Conservation (phyloP, 2,329 filamentous ascomycete genomes). For the Penicillium digitatum region DNA sequence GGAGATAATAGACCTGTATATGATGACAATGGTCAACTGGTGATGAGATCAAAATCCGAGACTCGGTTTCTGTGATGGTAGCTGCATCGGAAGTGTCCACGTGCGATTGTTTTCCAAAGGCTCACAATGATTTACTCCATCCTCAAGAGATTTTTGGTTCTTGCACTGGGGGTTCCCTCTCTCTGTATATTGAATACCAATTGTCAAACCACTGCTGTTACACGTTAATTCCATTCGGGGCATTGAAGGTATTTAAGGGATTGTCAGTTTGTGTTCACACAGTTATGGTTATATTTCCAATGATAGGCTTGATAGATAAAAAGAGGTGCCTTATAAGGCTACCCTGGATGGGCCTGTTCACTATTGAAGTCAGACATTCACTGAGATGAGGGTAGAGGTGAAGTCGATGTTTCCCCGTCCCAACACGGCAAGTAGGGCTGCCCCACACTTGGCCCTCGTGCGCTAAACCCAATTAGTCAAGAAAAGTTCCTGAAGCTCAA, state of each 20-base stretch:
- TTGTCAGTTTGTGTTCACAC: neutral
- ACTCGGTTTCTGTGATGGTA: neutral
- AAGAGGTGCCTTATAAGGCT: too few relatives aligned
- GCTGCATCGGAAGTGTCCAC: neutral
- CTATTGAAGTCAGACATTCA: neutral
- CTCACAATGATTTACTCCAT: neutral
- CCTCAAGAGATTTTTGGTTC: neutral
- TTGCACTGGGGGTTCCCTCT: neutral
- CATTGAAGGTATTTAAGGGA: neutral
- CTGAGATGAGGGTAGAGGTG: neutral
- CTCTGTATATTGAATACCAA: neutral
- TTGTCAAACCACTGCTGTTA: neutral
- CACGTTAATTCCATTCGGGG: neutral
- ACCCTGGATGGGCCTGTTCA: neutral
- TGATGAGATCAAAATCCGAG: neutral
- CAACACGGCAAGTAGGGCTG: conserved; percentile 25
- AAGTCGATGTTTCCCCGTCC: conserved; percentile 5
- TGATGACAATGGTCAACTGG: neutral
- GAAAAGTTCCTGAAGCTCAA: conserved; percentile 20
- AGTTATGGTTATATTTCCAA: neutral
- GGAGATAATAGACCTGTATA: neutral
- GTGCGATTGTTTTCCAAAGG: neutral
- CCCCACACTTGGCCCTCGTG: conserved; percentile 18
- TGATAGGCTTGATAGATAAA: neutral
- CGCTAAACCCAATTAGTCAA: conserved; percentile 20